Conservation (phyloP, 441 rosid species). For the Erysimum cheiri region DNA sequence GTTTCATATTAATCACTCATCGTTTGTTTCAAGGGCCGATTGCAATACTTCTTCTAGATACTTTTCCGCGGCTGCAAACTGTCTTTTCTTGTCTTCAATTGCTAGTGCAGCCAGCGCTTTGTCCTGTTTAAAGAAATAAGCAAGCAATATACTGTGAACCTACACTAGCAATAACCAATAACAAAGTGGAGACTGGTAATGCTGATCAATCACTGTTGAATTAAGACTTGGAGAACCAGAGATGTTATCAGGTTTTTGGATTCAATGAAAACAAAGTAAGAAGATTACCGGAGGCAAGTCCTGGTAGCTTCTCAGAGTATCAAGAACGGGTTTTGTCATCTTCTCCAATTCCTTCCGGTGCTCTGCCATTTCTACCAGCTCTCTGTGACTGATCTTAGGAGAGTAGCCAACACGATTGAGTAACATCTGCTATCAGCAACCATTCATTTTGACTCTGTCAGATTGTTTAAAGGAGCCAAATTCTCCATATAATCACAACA, state of each 20-base stretch:
- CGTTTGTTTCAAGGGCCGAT: constrained; percentile 71
- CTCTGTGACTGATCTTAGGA: constrained; percentile 85
- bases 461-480: not conserved
- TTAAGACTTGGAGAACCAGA: constrained; percentile 6
- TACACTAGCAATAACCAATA: constrained; percentile 19
- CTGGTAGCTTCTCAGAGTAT: constrained; percentile 92
- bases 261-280: constrained; percentile 17
- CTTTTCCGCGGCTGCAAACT: constrained; percentile 91
- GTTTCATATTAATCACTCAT: constrained; percentile 28
- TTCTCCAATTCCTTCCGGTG: constrained; percentile 87
- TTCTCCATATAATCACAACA: not conserved
- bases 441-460: not conserved
- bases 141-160: constrained; percentile 21
- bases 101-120: constrained; percentile 94
- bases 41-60: constrained; percentile 91
- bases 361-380: constrained; percentile 87
- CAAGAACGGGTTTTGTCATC: constrained; percentile 89
- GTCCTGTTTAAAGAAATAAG: constrained; percentile 57
- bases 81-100: constrained; percentile 93
- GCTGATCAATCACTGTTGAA: constrained; percentile 14
- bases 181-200: constrained; percentile 5
- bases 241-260: not conserved
- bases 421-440: constrained; percentile 57
- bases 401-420: constrained; percentile 90
- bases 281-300: constrained; percentile 88